phyloP scores from a whole-genome alignment of 768 basidiomycete genomes.

The Boletus rubroflammeus region DNA sequence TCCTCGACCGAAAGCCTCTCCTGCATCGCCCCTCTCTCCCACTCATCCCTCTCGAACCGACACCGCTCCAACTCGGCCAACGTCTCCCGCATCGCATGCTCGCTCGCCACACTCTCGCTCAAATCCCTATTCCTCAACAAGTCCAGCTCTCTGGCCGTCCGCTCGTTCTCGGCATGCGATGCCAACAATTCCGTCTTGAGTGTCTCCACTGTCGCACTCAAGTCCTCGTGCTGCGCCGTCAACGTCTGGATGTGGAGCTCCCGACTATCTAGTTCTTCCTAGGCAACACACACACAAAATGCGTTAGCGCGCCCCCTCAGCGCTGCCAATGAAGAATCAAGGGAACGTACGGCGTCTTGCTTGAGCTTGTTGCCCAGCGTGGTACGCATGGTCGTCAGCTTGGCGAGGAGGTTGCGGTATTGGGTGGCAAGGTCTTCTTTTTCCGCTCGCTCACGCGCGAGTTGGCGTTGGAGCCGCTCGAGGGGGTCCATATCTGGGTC shows the following conservation, averaged over 20 bases:
- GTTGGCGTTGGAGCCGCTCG: conserved; percentile 64
- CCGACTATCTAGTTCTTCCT: conserved; percentile 98
- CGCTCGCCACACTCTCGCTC: conserved; percentile 67
- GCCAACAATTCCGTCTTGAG: conserved; percentile 76
- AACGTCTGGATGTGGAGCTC: conserved; percentile 81
- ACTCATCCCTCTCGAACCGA: conserved; percentile 76
- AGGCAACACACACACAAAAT: conserved; percentile 14
- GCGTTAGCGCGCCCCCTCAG: background rate
- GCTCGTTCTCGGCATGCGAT: conserved; percentile 73
- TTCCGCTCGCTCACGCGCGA: conserved; percentile 74
- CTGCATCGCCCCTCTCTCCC: conserved; percentile 55
- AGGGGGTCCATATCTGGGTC: conserved; percentile 47
- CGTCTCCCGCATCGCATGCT: conserved; percentile 76
- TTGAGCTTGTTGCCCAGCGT: conserved; percentile 91
- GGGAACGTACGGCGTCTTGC: conserved; percentile 83
- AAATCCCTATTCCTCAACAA: conserved; percentile 58
- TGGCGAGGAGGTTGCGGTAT: conserved; percentile 81
- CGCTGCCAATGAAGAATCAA: background rate
- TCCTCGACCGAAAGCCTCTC: conserved; percentile 76
- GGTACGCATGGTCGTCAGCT: conserved; percentile 89
- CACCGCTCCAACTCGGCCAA: conserved; percentile 86
- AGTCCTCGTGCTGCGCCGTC: conserved; percentile 72
- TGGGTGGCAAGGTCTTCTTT: conserved; percentile 84
- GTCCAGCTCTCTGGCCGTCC: conserved; percentile 66
- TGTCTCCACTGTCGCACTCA: conserved; percentile 67